These are phyloP conservation scores for Dacryopinax primogenitus DNA, from an alignment of 768 basidiomycete genomes.

Conservation along the genomic window DNA sequence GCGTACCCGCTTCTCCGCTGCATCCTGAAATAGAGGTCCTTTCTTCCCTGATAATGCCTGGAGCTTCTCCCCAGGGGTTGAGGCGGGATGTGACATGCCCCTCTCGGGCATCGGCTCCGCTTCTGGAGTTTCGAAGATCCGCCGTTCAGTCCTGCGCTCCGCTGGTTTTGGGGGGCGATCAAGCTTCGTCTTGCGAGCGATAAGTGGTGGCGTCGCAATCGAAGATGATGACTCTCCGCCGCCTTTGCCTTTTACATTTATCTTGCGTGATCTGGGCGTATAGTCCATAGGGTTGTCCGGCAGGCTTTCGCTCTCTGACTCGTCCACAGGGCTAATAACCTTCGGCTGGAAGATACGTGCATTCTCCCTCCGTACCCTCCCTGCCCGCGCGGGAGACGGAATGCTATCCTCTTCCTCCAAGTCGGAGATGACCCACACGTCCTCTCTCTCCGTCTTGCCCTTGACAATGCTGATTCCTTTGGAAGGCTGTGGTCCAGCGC, in stretches of 20 bases:
- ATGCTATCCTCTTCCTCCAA: background rate
- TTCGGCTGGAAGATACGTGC: background rate
- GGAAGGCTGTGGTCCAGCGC: background rate
- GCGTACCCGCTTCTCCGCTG: too few relatives aligned
- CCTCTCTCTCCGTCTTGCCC: background rate
- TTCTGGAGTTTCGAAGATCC: background rate
- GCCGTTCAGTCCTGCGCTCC: background rate
- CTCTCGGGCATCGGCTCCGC: background rate
- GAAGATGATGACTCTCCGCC: too few relatives aligned
- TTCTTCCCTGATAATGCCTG: too few relatives aligned
- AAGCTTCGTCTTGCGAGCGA: too few relatives aligned
- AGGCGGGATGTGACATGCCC: too few relatives aligned
- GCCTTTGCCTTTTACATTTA: too few relatives aligned
- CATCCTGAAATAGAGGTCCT: too few relatives aligned
- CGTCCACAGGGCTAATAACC: background rate
- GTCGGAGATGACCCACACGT: background rate
- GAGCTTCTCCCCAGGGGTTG: too few relatives aligned
- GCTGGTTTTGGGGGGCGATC: too few relatives aligned
- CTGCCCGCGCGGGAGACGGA: background rate
- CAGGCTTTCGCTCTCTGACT: background rate
- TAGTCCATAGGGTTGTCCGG: conserved; percentile 3
- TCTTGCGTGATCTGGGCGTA: background rate
- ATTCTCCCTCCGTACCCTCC: background rate
- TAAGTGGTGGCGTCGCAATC: too few relatives aligned
- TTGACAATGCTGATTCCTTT: background rate